Evolutionary conservation across 2,329 filamentous ascomycete genomes (phyloP).

Genomic region (Sclerotinia minor): DNA sequence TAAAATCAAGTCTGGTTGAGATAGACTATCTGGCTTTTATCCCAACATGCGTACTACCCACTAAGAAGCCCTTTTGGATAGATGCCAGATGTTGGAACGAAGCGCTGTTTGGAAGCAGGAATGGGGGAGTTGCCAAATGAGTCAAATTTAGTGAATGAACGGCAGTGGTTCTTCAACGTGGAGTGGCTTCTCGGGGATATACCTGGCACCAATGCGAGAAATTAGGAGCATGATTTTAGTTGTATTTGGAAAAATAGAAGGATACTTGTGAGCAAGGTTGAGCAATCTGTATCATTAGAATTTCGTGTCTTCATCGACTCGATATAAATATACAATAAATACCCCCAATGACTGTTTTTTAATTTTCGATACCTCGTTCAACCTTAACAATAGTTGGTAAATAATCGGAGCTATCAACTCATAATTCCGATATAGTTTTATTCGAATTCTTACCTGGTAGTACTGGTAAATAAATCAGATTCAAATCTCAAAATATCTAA

Average conservation of each 20-base stretch:
- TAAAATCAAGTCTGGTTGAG: slow-evolving; percentile 8
- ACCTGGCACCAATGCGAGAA: not conserved
- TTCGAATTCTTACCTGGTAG: no score
- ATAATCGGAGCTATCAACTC: no score
- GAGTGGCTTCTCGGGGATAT: not conserved
- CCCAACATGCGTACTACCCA: not conserved
- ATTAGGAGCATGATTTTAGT: not conserved
- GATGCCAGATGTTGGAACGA: slow-evolving; percentile 75
- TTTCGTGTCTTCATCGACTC: no score
- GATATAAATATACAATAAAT: no score
- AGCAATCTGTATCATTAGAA: no score
- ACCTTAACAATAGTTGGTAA: no score
- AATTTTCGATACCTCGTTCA: no score
- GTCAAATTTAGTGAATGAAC: slow-evolving; percentile 22
- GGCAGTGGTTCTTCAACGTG: not conserved
- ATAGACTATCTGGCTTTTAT: not conserved
- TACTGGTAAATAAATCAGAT: no score
- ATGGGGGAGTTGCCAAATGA: slow-evolving; percentile 45
- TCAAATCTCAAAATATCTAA: no score
- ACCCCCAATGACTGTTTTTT: no score
- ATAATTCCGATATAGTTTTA: no score
- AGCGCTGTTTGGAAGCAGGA: slow-evolving; percentile 79
- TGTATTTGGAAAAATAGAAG: not conserved
- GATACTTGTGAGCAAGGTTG: not conserved
- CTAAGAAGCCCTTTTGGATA: not conserved